A percentile compares a stretch with the other conserved stretches of the same genome.
Conservation (phyloP, 768 basidiomycete genomes). For the Tricholoma flavovirens region DNA sequence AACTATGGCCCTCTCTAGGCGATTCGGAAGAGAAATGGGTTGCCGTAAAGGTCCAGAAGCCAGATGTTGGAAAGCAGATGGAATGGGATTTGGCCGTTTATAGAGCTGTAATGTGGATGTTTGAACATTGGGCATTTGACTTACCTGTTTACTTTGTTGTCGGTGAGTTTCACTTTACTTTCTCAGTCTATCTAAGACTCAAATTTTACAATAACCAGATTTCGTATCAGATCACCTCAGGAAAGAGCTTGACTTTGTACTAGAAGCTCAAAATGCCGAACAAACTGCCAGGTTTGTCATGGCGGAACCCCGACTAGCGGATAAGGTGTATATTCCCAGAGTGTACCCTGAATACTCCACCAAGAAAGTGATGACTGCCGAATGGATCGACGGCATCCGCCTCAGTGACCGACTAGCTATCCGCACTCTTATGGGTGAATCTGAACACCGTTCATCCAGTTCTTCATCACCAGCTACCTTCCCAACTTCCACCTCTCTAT, state of each 20-base stretch:
- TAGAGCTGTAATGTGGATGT: constrained; percentile 72
- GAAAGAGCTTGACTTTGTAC: constrained; percentile 74
- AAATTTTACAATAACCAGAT: constrained; percentile 31
- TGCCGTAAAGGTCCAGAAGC: constrained; percentile 93
- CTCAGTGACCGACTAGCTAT: constrained; percentile 60
- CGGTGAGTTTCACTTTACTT: constrained; percentile 37
- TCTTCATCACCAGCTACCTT: constrained; percentile 22
- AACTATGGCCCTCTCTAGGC: constrained; percentile 36
- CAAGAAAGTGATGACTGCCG: constrained; percentile 73
- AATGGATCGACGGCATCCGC: constrained; percentile 79
- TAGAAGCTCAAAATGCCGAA: constrained; percentile 74
- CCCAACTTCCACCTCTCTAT: constrained; percentile 18
- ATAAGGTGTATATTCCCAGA: constrained; percentile 73
- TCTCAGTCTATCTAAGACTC: background rate
- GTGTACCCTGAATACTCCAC: constrained; percentile 71
- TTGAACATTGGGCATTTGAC: constrained; percentile 77
- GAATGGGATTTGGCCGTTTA: constrained; percentile 77
- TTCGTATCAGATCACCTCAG: constrained; percentile 79
- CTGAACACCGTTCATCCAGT: constrained; percentile 15
- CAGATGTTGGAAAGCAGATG: constrained; percentile 79
- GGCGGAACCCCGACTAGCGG: constrained; percentile 61
- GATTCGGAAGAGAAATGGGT: constrained; percentile 58
- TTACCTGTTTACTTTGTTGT: constrained; percentile 79
- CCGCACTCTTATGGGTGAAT: constrained; percentile 52
- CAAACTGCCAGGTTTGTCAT: constrained; percentile 65